Base-by-base conservation (phyloP, 1,284 basidiomycete genomes). In the Gomphus bonarii region DNA sequence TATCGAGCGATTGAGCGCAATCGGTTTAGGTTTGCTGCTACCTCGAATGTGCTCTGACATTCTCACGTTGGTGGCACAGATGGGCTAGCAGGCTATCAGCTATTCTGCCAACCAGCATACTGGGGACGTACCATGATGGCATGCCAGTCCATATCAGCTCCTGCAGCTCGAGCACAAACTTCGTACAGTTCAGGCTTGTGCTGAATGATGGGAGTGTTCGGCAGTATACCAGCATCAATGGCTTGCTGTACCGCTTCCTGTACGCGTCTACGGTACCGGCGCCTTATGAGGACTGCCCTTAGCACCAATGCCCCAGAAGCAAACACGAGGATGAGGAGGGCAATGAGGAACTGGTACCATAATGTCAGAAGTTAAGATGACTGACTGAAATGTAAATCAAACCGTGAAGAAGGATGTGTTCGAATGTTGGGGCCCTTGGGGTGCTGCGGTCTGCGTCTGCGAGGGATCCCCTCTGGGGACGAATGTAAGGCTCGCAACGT, bases 161-260 rank as follows among this genome's bases (percentile, higher is more conserved):
- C n/a, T 12, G 14, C 47, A 31, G 47, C 25, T 11, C 50, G 40
- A 33, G 47, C 50, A 18, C 48, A 44, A 18, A 58, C 31, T 25
- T 58, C 57, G 31, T 53, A 46, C n/a, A 58, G 40, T 30, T 58
- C 50, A n/a, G 57, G 57, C 22, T 53, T 58, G 22, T 36, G 40
- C 11, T 47, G 35, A 5, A n/a, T 18, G 35, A 14, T 35, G 9
- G 50, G 57, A 7, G 11, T 16, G 16, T 30, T 12, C 9, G 49
- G 55, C 47, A 43, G 6, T 9, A 57, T 50, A 16, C 57, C 57
- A 20, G 57, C 57, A 18, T 52, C 50, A 14, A 58, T 52, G 8
- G 57, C 57, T 35, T 49, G 40, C 20, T 53, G 57, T 14, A 58
- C 22, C 7, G 57, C 57, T 35, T 49, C 42, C 16, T 53, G 57